These are phyloP conservation scores for Pelargonium australe DNA, from an alignment of 441 rosid species.

Conservation along the genomic window DNA sequence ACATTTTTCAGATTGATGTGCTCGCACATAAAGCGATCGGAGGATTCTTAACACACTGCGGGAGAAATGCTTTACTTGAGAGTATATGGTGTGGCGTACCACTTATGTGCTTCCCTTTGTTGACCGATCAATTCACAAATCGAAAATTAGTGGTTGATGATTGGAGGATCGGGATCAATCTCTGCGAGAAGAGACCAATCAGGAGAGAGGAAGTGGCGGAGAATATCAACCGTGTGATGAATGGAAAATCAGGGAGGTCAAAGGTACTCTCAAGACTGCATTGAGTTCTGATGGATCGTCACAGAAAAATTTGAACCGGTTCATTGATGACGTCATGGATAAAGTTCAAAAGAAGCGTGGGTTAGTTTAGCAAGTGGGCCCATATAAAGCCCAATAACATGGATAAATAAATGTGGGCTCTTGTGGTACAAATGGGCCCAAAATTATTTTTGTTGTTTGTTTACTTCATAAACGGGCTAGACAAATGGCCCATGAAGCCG, in stretches of 20 bases:
- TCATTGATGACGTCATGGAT: slow-evolving; percentile 31
- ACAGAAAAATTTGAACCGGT: slow-evolving; percentile 30
- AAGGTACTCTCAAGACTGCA: slow-evolving; percentile 34
- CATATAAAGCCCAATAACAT: too few relatives aligned
- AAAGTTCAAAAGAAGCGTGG: slow-evolving; percentile 11
- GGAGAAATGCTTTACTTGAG: slow-evolving; percentile 64
- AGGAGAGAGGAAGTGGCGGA: slow-evolving; percentile 33
- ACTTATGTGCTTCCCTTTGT: slow-evolving; percentile 44
- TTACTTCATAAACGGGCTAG: too few relatives aligned
- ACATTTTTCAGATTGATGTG: slow-evolving; percentile 45
- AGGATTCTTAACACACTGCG: slow-evolving; percentile 64
- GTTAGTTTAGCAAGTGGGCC: too few relatives aligned
- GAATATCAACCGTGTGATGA: slow-evolving; percentile 44
- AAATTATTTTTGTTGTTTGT: too few relatives aligned
- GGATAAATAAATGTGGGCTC: too few relatives aligned
- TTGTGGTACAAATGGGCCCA: too few relatives aligned
- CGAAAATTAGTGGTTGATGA: slow-evolving; percentile 64
- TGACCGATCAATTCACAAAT: slow-evolving; percentile 60
- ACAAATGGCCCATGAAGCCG: too few relatives aligned
- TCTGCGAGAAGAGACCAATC: slow-evolving; percentile 29
- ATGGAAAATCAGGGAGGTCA: slow-evolving; percentile 35
- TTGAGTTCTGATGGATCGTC: slow-evolving; percentile 41
- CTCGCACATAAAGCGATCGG: slow-evolving; percentile 43
- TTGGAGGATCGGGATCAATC: slow-evolving; percentile 54
- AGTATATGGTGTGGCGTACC: slow-evolving; percentile 51